Percentiles rank a stretch among this genome's conserved stretches.
phyloP scores from a whole-genome alignment of 768 basidiomycete genomes.

The Strobilomyces dryophilus region DNA sequence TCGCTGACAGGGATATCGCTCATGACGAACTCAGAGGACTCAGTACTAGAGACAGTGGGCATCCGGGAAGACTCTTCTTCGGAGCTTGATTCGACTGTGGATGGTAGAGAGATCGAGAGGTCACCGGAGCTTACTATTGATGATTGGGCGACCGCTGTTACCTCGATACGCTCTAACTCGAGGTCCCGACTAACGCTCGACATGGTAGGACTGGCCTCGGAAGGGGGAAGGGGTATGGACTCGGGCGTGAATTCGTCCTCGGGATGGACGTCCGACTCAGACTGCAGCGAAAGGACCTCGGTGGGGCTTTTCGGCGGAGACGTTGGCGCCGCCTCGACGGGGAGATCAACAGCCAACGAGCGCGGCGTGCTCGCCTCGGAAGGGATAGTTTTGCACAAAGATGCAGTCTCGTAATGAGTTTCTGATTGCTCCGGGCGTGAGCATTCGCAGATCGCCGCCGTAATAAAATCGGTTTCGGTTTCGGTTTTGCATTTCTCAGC shows the following conservation, averaged over 20 bases:
- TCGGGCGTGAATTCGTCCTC: conserved; percentile 23
- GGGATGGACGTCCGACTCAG: conserved; percentile 20
- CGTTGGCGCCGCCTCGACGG: conserved; percentile 19
- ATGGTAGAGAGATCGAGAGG: conserved; percentile 23
- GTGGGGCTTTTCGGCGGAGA: conserved; percentile 29
- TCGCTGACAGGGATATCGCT: conserved; percentile 27
- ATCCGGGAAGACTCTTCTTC: conserved; percentile 28
- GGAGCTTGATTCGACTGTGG: conserved; percentile 32
- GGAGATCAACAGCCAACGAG: conserved; percentile 35
- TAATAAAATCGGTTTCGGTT: conserved; percentile 41
- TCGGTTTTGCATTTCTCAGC: conserved; percentile 37
- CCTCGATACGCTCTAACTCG: conserved; percentile 17
- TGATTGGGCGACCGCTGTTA: conserved; percentile 3
- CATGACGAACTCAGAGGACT: conserved; percentile 35
- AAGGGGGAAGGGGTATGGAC: conserved; percentile 39
- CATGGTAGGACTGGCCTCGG: conserved; percentile 27
- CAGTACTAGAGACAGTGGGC: conserved; percentile 39
- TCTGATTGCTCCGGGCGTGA: conserved; percentile 33
- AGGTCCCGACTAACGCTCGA: conserved; percentile 21
- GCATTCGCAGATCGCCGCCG: conserved; percentile 41
- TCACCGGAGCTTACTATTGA: conserved; percentile 21
- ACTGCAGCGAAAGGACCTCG: conserved; percentile 23
- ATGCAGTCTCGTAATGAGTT: conserved; percentile 50
- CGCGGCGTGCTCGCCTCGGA: conserved; percentile 32
- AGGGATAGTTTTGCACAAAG: conserved; percentile 34